Percentiles rank a stretch among this genome's conserved stretches.
Evolutionary conservation across 768 basidiomycete genomes (phyloP).

Genomic region (Panaeolus cyanescens): DNA sequence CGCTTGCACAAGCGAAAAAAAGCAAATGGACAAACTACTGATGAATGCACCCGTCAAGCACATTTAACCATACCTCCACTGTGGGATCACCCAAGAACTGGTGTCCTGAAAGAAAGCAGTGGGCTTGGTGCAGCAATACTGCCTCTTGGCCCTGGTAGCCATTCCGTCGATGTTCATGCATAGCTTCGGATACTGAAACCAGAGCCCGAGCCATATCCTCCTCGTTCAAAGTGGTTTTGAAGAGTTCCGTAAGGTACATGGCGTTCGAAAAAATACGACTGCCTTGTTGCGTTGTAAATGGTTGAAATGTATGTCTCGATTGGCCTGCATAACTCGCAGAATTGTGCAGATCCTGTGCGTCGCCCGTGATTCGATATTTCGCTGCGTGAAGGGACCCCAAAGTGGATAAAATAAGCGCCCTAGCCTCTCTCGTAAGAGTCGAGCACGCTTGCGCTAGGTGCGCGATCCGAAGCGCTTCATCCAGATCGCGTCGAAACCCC

Average conservation of each 20-base stretch:
- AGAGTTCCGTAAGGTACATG: neutral
- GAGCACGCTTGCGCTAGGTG: neutral
- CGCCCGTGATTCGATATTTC: neutral
- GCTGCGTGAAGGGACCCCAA: neutral
- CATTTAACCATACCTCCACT: neutral
- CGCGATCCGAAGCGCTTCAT: neutral
- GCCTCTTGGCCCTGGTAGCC: neutral
- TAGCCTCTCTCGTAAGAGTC: neutral
- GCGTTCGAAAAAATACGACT: neutral
- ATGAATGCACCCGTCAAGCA: neutral
- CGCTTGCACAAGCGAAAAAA: no score
- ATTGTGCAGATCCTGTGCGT: neutral
- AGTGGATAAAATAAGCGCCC: neutral
- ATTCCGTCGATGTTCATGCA: neutral
- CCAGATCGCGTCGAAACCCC: neutral
- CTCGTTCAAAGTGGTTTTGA: neutral
- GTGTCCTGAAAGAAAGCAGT: neutral
- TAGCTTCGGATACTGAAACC: neutral
- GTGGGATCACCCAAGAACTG: neutral
- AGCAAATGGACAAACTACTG: no score
- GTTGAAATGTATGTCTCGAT: neutral
- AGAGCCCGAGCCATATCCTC: neutral
- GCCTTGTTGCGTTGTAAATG: neutral
- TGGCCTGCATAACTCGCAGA: neutral
- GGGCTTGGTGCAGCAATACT: neutral